These are phyloP conservation scores for Wickerhamomyces sydowiorum DNA, from an alignment of 805 yeast species.

Conservation along the genomic window DNA sequence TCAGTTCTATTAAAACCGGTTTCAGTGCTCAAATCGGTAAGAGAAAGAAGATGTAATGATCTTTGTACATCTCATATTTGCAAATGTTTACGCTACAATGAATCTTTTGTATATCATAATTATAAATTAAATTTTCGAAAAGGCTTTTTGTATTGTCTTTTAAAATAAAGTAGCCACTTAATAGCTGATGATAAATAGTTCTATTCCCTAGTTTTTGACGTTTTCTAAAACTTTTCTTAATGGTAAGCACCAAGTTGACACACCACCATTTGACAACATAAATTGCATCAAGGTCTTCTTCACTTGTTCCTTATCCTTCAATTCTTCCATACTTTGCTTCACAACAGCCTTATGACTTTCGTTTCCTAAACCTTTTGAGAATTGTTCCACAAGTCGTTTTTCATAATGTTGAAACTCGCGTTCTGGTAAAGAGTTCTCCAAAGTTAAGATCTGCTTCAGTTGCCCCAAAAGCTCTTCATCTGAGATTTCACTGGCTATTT, in stretches of 20 bases:
- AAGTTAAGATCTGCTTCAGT: conserved; percentile 21
- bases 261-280: conserved; percentile 53
- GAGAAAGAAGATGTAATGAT: conserved; percentile 56
- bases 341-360: conserved; percentile 24
- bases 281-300: conserved; percentile 37
- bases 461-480: conserved; percentile 16
- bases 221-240: conserved; percentile 49
- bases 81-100: background rate
- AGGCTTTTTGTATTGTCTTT: background rate
- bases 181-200: no score
- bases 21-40: conserved; percentile 97
- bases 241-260: conserved; percentile 63
- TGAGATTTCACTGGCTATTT: background rate
- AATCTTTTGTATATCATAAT: background rate
- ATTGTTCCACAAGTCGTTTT: conserved; percentile 30
- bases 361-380: conserved; percentile 21
- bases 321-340: conserved; percentile 19
- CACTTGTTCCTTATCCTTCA: conserved; percentile 22
- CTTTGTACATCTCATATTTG: background rate
- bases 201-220: no score
- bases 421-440: conserved; percentile 28
- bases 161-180: no score
- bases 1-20: conserved; percentile 96
- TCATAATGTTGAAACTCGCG: conserved; percentile 39
- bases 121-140: background rate